Base-by-base conservation (phyloP, 352 stramenopile species). In the Globisporangium polare region DNA sequence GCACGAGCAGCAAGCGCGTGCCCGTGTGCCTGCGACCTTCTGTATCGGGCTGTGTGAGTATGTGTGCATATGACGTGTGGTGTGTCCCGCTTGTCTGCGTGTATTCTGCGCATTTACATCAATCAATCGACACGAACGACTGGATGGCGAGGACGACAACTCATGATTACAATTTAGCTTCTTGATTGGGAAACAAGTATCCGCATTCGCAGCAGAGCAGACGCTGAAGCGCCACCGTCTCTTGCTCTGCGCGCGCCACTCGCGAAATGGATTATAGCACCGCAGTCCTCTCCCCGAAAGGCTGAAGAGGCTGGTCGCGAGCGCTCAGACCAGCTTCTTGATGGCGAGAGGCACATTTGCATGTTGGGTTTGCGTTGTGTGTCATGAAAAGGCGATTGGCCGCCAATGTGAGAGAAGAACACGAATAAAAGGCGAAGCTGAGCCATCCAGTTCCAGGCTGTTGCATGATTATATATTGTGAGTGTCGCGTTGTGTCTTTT, bases 391-490 rank as follows among this genome's bases (percentile, higher is more conserved):
- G 42, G 43, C 31, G 26, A 6, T 33, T 60, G 53, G 24, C 43
- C 53, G 31, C 54, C 35, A 35, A 55, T 47, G 20, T 71, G 75
- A 80, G 66, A 84, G 67, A 78, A 42, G 24, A 61, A 9, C 53
- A 72, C 67, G 61, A 55, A n/a, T 54, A 83, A 86, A 88, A 90
- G 80, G 80, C 78, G 78, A 90, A 88, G 61, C 78, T 88, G 78
- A 90, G 77, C 66, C 72, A 88, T 78, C 65, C 10, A 7, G 37
- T 39, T 22, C 24, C 22, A n/a, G 46, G 2, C 22, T 33, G 22
- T 17, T 62, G 42, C 45, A 43, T 64, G 22, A 31, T 26, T 53
- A 26, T 1, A 22, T 35, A 17, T 53, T 35, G 3, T 53, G n/a
- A n/a, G n/a, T n/a, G n/a, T 26, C n/a, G 26, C 41, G n/a, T 55